Conservation (phyloP, 257 asterid species). For the Salvia miltiorrhiza region DNA sequence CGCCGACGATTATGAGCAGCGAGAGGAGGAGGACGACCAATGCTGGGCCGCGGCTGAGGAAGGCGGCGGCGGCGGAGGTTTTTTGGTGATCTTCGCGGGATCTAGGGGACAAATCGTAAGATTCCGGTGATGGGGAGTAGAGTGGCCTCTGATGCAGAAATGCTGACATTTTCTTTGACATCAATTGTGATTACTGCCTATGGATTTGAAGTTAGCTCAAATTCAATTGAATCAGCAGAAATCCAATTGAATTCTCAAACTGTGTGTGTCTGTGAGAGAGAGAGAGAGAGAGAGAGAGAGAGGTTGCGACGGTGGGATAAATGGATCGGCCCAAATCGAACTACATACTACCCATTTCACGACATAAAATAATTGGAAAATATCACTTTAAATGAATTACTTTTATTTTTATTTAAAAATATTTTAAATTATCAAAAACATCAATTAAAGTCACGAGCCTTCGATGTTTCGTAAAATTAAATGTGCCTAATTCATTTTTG, state of each 20-base stretch:
- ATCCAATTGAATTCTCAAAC: background rate
- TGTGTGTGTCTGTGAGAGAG: background rate
- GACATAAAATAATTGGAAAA: too few species aligned
- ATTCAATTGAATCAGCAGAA: background rate
- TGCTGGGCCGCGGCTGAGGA: conserved; percentile 50
- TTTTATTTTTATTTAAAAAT: too few species aligned
- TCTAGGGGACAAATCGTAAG: conserved; percentile 45
- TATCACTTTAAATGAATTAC: too few species aligned
- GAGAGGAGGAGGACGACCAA: conserved; percentile 43
- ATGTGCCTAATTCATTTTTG: too few species aligned
- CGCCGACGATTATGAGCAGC: conserved; percentile 52
- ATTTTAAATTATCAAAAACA: too few species aligned
- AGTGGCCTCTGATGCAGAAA: conserved; percentile 71
- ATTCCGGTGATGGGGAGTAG: conserved; percentile 31
- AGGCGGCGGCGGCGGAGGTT: conserved; percentile 39
- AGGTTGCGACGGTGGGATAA: conserved; percentile 22
- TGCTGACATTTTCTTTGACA: conserved; percentile 41
- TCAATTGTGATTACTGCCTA: background rate
- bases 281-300: background rate
- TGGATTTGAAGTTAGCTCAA: background rate
- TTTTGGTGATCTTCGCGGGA: conserved; percentile 61
- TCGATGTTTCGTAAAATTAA: too few species aligned
- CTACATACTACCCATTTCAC: too few species aligned
- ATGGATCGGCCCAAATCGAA: too few species aligned
- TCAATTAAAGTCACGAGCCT: too few species aligned